Evolutionary conservation across 2,329 filamentous ascomycete genomes (phyloP).

Genomic region (Phyllosticta ampelicida): DNA sequence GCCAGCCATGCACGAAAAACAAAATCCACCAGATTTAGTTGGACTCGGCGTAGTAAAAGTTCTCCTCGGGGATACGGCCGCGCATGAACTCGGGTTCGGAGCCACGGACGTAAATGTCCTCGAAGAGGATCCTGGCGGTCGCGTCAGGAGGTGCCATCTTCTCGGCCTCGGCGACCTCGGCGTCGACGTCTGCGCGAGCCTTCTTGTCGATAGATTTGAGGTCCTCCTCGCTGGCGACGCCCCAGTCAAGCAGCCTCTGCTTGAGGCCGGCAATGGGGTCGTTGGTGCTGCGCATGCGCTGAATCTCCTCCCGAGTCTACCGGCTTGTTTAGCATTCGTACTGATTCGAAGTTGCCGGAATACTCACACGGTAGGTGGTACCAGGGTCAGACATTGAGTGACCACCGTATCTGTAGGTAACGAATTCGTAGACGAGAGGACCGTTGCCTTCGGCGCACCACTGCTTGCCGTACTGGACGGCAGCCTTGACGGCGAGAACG

Average conservation of each 20-base stretch:
- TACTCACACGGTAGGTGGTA: slow-evolving; percentile 74
- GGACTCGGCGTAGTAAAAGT: slow-evolving; percentile 56
- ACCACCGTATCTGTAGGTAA: slow-evolving; percentile 97
- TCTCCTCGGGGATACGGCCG: slow-evolving; percentile 83
- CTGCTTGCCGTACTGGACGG: slow-evolving; percentile 86
- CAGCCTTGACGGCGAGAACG: slow-evolving; percentile 92
- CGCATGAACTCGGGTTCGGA: slow-evolving; percentile 81
- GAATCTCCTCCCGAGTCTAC: slow-evolving; percentile 90
- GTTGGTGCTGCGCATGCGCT: slow-evolving; percentile 98
- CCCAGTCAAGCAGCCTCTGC: slow-evolving; percentile 96
- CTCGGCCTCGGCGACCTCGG: slow-evolving; percentile 84
- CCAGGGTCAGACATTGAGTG: slow-evolving; percentile 99
- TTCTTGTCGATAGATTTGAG: slow-evolving; percentile 95
- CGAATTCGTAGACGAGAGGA: slow-evolving; percentile 93
- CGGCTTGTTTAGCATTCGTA: slow-evolving; percentile 13
- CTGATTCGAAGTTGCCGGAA: neutral
- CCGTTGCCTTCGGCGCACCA: slow-evolving; percentile 76
- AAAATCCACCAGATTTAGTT: neutral
- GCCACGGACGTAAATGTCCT: slow-evolving; percentile 91
- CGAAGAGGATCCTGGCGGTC: slow-evolving; percentile 73
- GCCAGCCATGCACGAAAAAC: neutral
- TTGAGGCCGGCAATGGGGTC: slow-evolving; percentile 97
- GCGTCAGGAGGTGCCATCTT: slow-evolving; percentile 71
- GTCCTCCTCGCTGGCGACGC: slow-evolving; percentile 81
- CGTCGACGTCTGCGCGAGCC: slow-evolving; percentile 72